phyloP scores from a whole-genome alignment of 1,284 basidiomycete genomes.

The Ceratobasidium theobromae region DNA sequence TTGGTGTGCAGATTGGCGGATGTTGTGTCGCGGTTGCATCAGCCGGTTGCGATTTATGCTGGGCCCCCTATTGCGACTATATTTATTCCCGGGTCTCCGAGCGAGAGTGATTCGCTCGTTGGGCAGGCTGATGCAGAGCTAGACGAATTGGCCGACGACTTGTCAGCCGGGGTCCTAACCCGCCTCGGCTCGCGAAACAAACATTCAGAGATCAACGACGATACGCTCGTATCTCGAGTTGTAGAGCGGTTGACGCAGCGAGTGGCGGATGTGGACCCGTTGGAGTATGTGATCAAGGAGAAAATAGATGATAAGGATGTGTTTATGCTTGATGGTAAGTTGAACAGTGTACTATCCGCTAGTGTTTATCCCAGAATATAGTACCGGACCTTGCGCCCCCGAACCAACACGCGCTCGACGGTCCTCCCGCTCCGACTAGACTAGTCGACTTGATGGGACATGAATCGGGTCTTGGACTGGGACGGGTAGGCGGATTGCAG shows the following conservation, averaged over 20 bases:
- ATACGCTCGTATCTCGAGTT: neutral
- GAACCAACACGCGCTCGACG: neutral
- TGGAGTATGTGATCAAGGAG: slow-evolving; percentile 15
- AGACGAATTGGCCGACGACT: slow-evolving; percentile 11
- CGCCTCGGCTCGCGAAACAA: neutral
- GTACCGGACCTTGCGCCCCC: slow-evolving; percentile 16
- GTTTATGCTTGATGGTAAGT: no score
- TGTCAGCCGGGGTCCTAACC: neutral
- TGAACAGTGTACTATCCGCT: neutral
- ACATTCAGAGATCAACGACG: neutral
- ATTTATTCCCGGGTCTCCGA: slow-evolving; percentile 13
- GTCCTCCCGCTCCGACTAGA: neutral
- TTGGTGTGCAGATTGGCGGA: neutral
- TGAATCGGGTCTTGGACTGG: neutral
- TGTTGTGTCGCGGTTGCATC: neutral
- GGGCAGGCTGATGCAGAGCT: slow-evolving; percentile 9
- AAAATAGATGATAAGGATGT: slow-evolving; percentile 12
- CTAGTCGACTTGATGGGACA: neutral
- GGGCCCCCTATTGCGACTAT: slow-evolving; percentile 9
- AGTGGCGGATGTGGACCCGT: neutral
- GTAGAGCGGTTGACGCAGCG: slow-evolving; percentile 1
- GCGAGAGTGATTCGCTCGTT: slow-evolving; percentile 4
- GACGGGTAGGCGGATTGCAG: neutral
- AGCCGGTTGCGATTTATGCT: neutral
- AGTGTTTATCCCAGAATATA: neutral